These are phyloP conservation scores for Nannizzia gypsea DNA, from an alignment of 2,329 filamentous ascomycete genomes.

Conservation along the genomic window DNA sequence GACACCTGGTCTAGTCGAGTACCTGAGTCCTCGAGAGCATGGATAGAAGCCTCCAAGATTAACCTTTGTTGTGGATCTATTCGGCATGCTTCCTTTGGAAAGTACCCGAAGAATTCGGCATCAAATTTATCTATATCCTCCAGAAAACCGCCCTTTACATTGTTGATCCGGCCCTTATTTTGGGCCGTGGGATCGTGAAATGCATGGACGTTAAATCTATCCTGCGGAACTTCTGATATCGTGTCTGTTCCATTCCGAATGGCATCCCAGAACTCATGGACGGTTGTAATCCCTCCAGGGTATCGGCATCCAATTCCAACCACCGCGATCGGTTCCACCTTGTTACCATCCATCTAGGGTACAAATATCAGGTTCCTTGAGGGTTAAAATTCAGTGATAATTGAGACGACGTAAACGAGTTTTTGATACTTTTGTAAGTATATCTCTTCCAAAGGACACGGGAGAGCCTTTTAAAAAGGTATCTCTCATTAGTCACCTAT, in stretches of 20 bases:
- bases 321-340: constrained; percentile 19
- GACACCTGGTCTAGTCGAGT: constrained; percentile 1
- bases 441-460: too few species aligned
- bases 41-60: background rate
- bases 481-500: too few species aligned
- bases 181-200: background rate
- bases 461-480: too few species aligned
- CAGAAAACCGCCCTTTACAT: background rate
- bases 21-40: background rate
- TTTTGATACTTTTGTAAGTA: too few species aligned
- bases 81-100: constrained; percentile 29
- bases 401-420: too few species aligned
- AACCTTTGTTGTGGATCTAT: constrained; percentile 11
- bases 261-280: constrained; percentile 27
- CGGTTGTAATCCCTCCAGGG: constrained; percentile 22
- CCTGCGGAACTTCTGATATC: constrained; percentile 19
- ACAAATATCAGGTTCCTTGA: too few species aligned
- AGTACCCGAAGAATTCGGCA: constrained; percentile 15
- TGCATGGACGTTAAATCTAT: constrained; percentile 20
- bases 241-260: constrained; percentile 19
- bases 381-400: too few species aligned
- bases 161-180: background rate
- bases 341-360: background rate
- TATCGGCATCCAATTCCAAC: constrained; percentile 26
- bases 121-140: background rate